phyloP scores from a whole-genome alignment of 768 basidiomycete genomes.

The Mycena metata region DNA sequence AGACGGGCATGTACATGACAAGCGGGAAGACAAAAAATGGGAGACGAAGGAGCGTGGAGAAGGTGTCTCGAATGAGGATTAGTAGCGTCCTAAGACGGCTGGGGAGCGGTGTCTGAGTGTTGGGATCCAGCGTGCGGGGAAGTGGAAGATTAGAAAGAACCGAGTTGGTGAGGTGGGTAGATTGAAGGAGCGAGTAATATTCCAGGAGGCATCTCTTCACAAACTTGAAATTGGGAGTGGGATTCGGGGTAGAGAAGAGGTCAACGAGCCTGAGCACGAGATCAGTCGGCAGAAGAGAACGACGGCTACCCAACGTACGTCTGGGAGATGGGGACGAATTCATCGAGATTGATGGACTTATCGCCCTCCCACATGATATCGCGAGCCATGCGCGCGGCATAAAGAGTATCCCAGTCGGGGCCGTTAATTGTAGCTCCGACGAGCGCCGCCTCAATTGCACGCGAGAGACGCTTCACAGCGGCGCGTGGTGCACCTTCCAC shows the following conservation, averaged over 20 bases:
- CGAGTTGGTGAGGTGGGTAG: slow-evolving; percentile 87
- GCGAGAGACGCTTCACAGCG: slow-evolving; percentile 91
- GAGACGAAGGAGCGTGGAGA: slow-evolving; percentile 77
- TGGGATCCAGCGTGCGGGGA: slow-evolving; percentile 86
- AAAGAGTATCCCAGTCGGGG: slow-evolving; percentile 94
- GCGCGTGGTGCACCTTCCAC: slow-evolving; percentile 77
- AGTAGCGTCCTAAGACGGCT: slow-evolving; percentile 85
- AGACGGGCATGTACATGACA: slow-evolving; percentile 86
- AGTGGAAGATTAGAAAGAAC: slow-evolving; percentile 88
- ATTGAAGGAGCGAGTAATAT: slow-evolving; percentile 90
- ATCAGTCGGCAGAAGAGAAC: slow-evolving; percentile 19
- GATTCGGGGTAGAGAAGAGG: slow-evolving; percentile 80
- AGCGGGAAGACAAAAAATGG: slow-evolving; percentile 94
- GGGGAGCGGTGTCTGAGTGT: slow-evolving; percentile 79
- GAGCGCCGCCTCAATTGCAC: slow-evolving; percentile 77
- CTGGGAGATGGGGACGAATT: slow-evolving; percentile 89
- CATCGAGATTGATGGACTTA: slow-evolving; percentile 78
- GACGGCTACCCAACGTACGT: slow-evolving; percentile 71
- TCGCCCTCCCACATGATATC: slow-evolving; percentile 94
- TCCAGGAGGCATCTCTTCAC: slow-evolving; percentile 81
- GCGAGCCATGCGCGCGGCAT: slow-evolving; percentile 91
- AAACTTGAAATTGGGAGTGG: slow-evolving; percentile 68
- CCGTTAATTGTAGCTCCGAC: slow-evolving; percentile 89
- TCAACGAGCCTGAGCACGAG: slow-evolving; percentile 79
- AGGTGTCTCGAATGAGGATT: slow-evolving; percentile 82